Evolutionary conservation across 129 eudicot species (phyloP).

Genomic region (Deinandra increscens): DNA sequence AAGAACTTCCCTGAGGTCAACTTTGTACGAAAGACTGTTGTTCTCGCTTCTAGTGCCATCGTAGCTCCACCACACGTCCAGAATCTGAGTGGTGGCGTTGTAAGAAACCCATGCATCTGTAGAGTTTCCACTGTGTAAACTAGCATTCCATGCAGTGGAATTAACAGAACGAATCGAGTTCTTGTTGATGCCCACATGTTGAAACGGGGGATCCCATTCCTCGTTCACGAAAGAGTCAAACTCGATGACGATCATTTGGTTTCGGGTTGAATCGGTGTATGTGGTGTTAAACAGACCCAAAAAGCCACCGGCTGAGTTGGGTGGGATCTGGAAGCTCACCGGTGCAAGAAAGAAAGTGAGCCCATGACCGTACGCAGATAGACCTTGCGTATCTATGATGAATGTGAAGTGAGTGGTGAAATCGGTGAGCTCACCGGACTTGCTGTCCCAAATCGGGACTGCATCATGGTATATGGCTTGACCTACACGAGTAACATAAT

Average conservation of each 20-base stretch:
- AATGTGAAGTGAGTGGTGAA: constrained; percentile 50
- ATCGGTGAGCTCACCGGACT: constrained; percentile 34
- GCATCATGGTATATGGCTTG: constrained; percentile 34
- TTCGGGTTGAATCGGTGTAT: constrained; percentile 27
- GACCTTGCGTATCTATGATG: constrained; percentile 27
- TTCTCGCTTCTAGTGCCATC: constrained; percentile 2
- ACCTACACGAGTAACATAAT: constrained; percentile 43
- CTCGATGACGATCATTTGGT: constrained; percentile 45
- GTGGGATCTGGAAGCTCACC: constrained; percentile 42
- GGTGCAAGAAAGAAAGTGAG: constrained; percentile 56
- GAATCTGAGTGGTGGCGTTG: constrained; percentile 32
- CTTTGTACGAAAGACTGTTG: constrained; percentile 31
- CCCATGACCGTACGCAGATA: constrained; percentile 31
- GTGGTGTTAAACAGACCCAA: constrained; percentile 47
- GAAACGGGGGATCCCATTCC: constrained; percentile 38
- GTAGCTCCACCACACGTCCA: constrained; percentile 40
- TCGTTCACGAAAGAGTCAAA: constrained; percentile 42
- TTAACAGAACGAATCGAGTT: constrained; percentile 36
- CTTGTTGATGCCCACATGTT: constrained; percentile 53
- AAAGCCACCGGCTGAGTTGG: constrained; percentile 53
- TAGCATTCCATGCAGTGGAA: constrained; percentile 41
- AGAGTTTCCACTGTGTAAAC: constrained; percentile 41
- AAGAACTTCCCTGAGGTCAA: constrained; percentile 42
- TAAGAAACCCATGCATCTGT: constrained; percentile 45
- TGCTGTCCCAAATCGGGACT: constrained; percentile 40